phyloP scores from a whole-genome alignment of 2,329 filamentous ascomycete species.

The Talaromyces sp. region DNA sequence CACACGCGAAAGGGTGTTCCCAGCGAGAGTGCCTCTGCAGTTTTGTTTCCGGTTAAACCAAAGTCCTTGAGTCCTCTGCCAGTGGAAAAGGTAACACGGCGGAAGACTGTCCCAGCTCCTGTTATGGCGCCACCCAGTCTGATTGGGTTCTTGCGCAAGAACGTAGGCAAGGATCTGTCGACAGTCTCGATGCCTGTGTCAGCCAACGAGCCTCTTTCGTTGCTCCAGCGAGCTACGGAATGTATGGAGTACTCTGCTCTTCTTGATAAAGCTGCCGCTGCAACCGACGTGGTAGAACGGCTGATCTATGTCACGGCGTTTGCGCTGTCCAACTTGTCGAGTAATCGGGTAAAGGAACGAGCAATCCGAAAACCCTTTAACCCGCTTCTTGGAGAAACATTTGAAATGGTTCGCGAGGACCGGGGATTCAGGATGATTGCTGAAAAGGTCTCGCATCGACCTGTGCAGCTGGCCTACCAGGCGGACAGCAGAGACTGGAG shows the following conservation, averaged over 20 bases:
- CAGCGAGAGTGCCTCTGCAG: conserved; percentile 32
- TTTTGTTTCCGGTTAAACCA: conserved; percentile 68
- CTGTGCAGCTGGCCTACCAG: conserved; percentile 87
- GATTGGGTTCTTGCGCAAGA: conserved; percentile 92
- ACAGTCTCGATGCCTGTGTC: conserved; percentile 98
- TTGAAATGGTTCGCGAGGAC: conserved; percentile 82
- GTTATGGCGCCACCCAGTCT: conserved; percentile 80
- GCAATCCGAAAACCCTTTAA: conserved; percentile 96
- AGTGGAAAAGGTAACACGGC: conserved; percentile 60
- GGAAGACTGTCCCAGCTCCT: conserved; percentile 65
- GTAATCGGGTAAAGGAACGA: conserved; percentile 77
- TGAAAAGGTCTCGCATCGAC: conserved; percentile 91
- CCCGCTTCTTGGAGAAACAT: conserved; percentile 92
- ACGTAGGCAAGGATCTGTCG: conserved; percentile 94
- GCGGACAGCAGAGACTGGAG: conserved; percentile 84
- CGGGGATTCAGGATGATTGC: conserved; percentile 85
- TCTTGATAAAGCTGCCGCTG: conserved; percentile 65
- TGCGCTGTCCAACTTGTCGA: conserved; percentile 81
- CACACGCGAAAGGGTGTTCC: conserved; percentile 29
- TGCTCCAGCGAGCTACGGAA: conserved; percentile 84
- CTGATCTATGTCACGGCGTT: conserved; percentile 85
- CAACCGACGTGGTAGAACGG: conserved; percentile 59
- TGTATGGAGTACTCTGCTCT: conserved; percentile 86
- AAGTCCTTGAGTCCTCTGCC: conserved; percentile 75
- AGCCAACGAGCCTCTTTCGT: conserved; percentile 84